A percentile compares a stretch with the other conserved stretches of the same genome.
Conservation (phyloP, 805 yeast species). For the Zygoascus bituminiphila region DNA sequence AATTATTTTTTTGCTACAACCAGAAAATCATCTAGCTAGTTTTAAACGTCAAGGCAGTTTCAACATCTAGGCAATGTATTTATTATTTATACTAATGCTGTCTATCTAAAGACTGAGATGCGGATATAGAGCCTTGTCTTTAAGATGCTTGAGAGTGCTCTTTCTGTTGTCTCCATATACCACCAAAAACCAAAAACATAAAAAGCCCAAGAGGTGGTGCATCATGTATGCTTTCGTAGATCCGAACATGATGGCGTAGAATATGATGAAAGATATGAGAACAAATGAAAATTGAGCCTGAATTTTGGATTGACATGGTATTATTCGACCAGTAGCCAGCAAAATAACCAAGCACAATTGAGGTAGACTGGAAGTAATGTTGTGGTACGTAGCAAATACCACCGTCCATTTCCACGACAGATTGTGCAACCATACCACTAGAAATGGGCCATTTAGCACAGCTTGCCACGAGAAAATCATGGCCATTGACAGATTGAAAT, state of each 20-base stretch:
- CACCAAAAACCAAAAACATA: constrained; percentile 23
- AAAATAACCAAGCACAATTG: constrained; percentile 27
- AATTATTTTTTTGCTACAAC: constrained; percentile 8
- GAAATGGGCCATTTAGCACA: constrained; percentile 68
- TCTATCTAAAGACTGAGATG: neutral
- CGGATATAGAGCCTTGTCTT: neutral
- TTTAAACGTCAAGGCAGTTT: neutral
- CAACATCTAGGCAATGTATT: neutral
- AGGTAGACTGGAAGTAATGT: constrained; percentile 28
- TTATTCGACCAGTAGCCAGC: constrained; percentile 39
- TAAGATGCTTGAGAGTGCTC: neutral
- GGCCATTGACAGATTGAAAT: constrained; percentile 54
- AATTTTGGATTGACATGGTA: constrained; percentile 5
- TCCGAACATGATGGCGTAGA: constrained; percentile 65
- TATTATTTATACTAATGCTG: too few relatives aligned
- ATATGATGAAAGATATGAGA: constrained; percentile 43
- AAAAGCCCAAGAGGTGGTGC: constrained; percentile 65
- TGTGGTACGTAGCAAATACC: constrained; percentile 60
- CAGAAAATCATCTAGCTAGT: neutral
- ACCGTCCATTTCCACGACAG: constrained; percentile 33
- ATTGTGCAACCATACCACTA: constrained; percentile 77
- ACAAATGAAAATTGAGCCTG: constrained; percentile 24
- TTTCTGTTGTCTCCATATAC: neutral
- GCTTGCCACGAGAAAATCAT: constrained; percentile 66
- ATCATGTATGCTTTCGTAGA: constrained; percentile 73